A percentile compares a stretch with the other conserved stretches of the same genome.
These are phyloP conservation scores for Sugiyamaella sp. DNA, from an alignment of 1,139 yeast species.

Conservation along the genomic window DNA sequence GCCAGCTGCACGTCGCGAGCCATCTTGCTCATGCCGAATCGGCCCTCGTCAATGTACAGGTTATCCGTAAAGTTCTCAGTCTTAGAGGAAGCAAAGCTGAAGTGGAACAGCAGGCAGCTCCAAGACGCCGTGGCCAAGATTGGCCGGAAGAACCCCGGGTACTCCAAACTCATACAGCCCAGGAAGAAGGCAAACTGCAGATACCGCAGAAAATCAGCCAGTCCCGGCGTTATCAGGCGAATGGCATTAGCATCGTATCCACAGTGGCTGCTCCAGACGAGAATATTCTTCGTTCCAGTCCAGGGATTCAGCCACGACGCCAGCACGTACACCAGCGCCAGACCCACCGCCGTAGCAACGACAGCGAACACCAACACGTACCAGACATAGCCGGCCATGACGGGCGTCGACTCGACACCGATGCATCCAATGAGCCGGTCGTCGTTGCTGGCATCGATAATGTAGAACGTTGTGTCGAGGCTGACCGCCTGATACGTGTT, in stretches of 20 bases:
- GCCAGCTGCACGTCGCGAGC: slow-evolving; percentile 36
- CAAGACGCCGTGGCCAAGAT: slow-evolving; percentile 48
- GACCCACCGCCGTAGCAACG: slow-evolving; percentile 49
- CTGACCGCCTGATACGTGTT: slow-evolving; percentile 38
- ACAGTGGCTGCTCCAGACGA: slow-evolving; percentile 59
- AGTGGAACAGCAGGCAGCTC: slow-evolving; percentile 42
- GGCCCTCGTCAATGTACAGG: slow-evolving; percentile 31
- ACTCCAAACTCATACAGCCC: slow-evolving; percentile 57
- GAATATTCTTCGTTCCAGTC: slow-evolving; percentile 64
- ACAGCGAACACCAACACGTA: slow-evolving; percentile 49
- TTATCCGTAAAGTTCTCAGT: slow-evolving; percentile 31
- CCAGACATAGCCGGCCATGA: slow-evolving; percentile 47
- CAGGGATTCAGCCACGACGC: slow-evolving; percentile 53
- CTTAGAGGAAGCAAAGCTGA: slow-evolving; percentile 32
- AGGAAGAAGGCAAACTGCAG: slow-evolving; percentile 51
- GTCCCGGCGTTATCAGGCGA: slow-evolving; percentile 60
- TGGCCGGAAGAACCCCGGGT: slow-evolving; percentile 70
- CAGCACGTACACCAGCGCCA: slow-evolving; percentile 49
- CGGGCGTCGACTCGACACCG: slow-evolving; percentile 55
- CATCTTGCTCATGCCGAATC: slow-evolving; percentile 38
- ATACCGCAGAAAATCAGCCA: slow-evolving; percentile 42
- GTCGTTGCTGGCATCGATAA: slow-evolving; percentile 44
- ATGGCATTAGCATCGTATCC: slow-evolving; percentile 62
- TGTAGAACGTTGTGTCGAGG: slow-evolving; percentile 36
- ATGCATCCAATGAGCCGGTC: slow-evolving; percentile 53